Base-by-base conservation (phyloP, 257 asterid species). In the Nicotiana tomentosiformis region DNA sequence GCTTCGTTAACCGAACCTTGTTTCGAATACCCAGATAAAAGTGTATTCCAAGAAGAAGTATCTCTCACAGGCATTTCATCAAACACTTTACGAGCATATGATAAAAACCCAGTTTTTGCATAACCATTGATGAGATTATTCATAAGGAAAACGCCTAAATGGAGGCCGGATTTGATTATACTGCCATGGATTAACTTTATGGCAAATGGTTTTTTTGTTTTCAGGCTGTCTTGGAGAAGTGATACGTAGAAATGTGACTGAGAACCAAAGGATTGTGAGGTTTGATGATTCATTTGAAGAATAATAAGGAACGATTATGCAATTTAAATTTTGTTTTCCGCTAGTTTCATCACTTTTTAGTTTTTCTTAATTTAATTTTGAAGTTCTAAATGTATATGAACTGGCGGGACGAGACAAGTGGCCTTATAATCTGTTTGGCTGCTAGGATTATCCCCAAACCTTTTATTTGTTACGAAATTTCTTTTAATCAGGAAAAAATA, bases 11-110 rank as follows among this genome's bases (percentile, higher is more conserved):
- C 86, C 83, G 78, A 81, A 1, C 99, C 93, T 82, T 84, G 86
- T 86, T 92, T 93, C 0, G 93, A 93, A 66, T 91, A 93, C 3
- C 93, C 95, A n/a, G 97, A 93, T 80, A 93, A 81, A 32, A 95
- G 84, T 3, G 98, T 91, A 88, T 95, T 95, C 87, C 94, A 93
- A 1, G 98, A 86, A 77, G 97, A 93, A 15, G 84, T 88, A 51
- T 89, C 91, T 87, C 82, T 93, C 0, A 86, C 81, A 30, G 93
- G 93, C 97, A 95, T 91, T 89, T 86, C 94, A 53, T 89, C 97
- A 80, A 95, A 95, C 92, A 90, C 82, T 2, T 66, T 43, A 61
- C 78, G 94, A 11, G 99, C 98, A 85, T 92, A 90, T 1, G 82
- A 37, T 46, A 92, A 82, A 67, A 64, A 80, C 74, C 95, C 92